Conservation (phyloP, 2,329 filamentous ascomycete species). For the Hymenotorrendiella dingleyae region DNA sequence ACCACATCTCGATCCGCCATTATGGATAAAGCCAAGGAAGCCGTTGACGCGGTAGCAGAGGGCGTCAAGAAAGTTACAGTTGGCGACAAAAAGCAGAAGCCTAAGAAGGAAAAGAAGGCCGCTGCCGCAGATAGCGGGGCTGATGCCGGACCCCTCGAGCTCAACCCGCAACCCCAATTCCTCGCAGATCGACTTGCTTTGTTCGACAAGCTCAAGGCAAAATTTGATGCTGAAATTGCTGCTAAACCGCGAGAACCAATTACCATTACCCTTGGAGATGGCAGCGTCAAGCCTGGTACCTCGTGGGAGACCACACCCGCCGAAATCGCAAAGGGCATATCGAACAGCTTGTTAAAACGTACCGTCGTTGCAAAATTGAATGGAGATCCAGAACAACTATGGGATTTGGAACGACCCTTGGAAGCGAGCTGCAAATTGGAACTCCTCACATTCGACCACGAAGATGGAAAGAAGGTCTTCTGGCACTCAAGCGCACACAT, state of each 20-base stretch:
- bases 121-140: constrained; percentile 42
- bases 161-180: constrained; percentile 61
- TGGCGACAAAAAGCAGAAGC: constrained; percentile 33
- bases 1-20: too few relatives aligned
- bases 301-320: constrained; percentile 89
- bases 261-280: constrained; percentile 67
- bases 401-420: constrained; percentile 87
- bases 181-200: constrained; percentile 78
- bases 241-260: constrained; percentile 68
- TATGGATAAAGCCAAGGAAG: constrained; percentile 46
- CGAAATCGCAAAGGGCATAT: constrained; percentile 71
- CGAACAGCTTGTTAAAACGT: constrained; percentile 78
- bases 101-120: constrained; percentile 40
- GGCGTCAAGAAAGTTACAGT: constrained; percentile 56
- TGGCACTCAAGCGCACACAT: constrained; percentile 97
- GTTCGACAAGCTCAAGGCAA: constrained; percentile 83
- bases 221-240: constrained; percentile 71
- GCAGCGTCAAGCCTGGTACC: constrained; percentile 65
- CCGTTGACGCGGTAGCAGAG: constrained; percentile 45
- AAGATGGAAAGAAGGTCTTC: constrained; percentile 81
- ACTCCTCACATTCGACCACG: constrained; percentile 72
- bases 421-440: constrained; percentile 84
- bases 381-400: constrained; percentile 63
- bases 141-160: constrained; percentile 38
- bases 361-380: constrained; percentile 83